Percentiles rank a stretch among this genome's conserved stretches.
These are phyloP conservation scores for Lycium barbarum DNA, from an alignment of 257 asterid species.

Conservation along the genomic window DNA sequence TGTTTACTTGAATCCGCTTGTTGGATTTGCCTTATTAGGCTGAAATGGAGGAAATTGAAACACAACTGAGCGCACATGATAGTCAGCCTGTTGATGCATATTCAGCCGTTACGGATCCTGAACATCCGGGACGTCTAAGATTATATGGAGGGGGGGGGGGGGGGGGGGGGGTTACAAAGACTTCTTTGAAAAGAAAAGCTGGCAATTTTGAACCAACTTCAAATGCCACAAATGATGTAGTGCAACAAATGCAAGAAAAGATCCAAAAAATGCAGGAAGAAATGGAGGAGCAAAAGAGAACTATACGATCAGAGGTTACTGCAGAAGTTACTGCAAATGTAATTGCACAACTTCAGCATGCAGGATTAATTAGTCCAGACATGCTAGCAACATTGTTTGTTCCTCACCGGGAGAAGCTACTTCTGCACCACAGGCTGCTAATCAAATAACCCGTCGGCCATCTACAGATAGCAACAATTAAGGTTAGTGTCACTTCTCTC, in stretches of 20 bases:
- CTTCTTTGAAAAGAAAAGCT: no score
- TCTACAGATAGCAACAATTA: no score
- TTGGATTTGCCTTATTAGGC: neutral
- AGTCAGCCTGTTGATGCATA: neutral
- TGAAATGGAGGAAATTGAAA: neutral
- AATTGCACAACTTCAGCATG: neutral
- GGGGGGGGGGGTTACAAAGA: neutral
- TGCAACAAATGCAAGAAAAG: neutral
- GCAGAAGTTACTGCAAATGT: neutral
- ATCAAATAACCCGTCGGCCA: no score
- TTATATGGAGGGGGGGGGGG: neutral
- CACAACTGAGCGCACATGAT: neutral
- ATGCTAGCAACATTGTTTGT: no score
- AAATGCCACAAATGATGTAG: neutral
- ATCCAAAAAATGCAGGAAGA: no score
- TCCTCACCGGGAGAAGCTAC: no score
- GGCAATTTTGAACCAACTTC: neutral
- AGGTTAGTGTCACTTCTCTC: no score
- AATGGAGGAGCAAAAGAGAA: neutral
- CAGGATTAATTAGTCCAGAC: no score
- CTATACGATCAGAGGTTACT: neutral
- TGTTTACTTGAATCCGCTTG: neutral
- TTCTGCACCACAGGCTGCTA: no score
- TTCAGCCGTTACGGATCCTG: neutral
- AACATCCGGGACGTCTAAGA: neutral